Evolutionary conservation across 2,329 filamentous ascomycete genomes (phyloP).

Genomic region (Catunica adiposa): DNA sequence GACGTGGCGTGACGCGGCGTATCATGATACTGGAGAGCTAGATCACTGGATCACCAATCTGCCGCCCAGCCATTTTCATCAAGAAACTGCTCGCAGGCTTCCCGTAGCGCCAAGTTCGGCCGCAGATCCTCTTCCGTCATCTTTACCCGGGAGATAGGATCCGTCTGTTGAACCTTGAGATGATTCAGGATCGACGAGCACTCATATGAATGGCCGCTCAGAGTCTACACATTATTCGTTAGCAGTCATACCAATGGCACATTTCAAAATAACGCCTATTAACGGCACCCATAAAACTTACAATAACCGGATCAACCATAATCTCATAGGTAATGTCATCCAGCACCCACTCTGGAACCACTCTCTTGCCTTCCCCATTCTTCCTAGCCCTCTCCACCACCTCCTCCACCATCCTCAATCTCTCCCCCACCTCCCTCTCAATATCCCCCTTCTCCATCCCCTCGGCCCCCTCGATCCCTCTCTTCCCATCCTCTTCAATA

Average conservation of each 20-base stretch:
- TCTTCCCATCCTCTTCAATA: not conserved
- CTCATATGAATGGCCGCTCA: slow-evolving; percentile 82
- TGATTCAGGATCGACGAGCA: slow-evolving; percentile 73
- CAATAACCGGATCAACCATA: slow-evolving; percentile 53
- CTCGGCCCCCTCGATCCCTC: not conserved
- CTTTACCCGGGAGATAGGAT: slow-evolving; percentile 70
- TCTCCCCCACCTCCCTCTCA: not conserved
- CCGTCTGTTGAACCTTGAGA: slow-evolving; percentile 54
- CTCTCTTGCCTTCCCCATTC: slow-evolving; percentile 30
- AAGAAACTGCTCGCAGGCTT: slow-evolving; percentile 73
- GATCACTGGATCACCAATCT: slow-evolving; percentile 47
- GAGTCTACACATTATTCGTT: no score
- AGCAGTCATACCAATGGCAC: no score
- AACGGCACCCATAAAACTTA: no score
- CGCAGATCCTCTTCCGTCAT: slow-evolving; percentile 53
- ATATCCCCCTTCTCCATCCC: not conserved
- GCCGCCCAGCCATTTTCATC: slow-evolving; percentile 81
- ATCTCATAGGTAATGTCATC: slow-evolving; percentile 62
- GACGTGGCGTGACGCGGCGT: not conserved
- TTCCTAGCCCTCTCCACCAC: slow-evolving; percentile 37
- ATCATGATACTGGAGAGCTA: not conserved
- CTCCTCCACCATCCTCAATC: slow-evolving; percentile 21
- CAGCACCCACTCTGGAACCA: slow-evolving; percentile 60
- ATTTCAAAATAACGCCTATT: no score
- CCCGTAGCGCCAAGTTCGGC: slow-evolving; percentile 64